These are phyloP conservation scores for Extremus antarcticus DNA, from an alignment of 495 filamentous ascomycete genomes.

Conservation along the genomic window DNA sequence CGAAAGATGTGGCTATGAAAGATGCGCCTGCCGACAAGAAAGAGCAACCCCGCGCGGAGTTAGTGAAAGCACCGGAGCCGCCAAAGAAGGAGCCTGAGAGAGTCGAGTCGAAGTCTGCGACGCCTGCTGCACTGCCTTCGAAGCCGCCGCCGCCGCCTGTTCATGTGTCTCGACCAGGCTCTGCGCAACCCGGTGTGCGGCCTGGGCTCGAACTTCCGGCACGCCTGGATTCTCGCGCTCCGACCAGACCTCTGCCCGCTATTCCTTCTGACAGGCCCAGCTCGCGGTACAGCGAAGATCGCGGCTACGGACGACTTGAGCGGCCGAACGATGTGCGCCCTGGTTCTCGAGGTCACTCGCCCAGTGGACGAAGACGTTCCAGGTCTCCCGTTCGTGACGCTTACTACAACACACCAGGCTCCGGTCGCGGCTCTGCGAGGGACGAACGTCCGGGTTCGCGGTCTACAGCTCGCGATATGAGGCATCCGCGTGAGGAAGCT, in stretches of 20 bases:
- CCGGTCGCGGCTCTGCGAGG: conserved; percentile 14
- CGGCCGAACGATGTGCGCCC: conserved; percentile 21
- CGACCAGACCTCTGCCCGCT: conserved; percentile 13
- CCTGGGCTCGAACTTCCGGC: conserved; percentile 1
- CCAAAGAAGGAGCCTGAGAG: background rate
- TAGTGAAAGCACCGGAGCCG: background rate
- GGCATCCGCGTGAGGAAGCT: conserved; percentile 3
- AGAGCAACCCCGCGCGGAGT: background rate
- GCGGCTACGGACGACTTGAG: conserved; percentile 27
- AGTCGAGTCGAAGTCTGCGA: conserved; percentile 7
- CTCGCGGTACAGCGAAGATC: conserved; percentile 6
- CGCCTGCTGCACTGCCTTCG: conserved; percentile 4
- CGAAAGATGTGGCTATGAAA: conserved; percentile 5
- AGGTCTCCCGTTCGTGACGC: conserved; percentile 21
- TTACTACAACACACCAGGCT: conserved; percentile 1
- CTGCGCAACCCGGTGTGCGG: background rate
- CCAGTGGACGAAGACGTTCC: conserved; percentile 19
- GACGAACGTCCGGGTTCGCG: conserved; percentile 20
- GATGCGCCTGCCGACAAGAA: conserved; percentile 8
- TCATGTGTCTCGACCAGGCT: background rate
- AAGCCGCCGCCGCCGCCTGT: conserved; percentile 8
- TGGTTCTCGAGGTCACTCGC: conserved; percentile 24
- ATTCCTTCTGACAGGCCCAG: conserved; percentile 4
- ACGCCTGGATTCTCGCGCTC: conserved; percentile 12
- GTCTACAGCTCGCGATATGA: conserved; percentile 18